A percentile compares a stretch with the other conserved stretches of the same genome.
Evolutionary conservation across 192 early-diverging fungal species (phyloP).

Genomic region (Globomyces pollinis-pini): DNA sequence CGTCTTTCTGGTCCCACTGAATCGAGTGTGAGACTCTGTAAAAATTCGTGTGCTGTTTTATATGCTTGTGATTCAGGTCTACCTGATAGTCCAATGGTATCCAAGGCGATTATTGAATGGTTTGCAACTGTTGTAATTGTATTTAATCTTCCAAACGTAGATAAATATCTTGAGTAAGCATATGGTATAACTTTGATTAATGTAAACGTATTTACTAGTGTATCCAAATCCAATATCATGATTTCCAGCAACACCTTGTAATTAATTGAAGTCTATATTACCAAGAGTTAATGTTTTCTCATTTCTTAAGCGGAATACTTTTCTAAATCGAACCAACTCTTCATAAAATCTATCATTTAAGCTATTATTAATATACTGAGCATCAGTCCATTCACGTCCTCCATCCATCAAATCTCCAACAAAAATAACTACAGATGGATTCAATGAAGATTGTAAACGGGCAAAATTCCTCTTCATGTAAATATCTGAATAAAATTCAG

Average conservation of each 20-base stretch:
- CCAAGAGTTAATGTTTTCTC: conserved; percentile 29
- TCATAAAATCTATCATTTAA: conserved; percentile 37
- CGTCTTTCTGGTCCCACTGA: conserved; percentile 16
- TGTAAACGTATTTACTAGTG: neutral
- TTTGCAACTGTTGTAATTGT: conserved; percentile 22
- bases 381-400: conserved; percentile 34
- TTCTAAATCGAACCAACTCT: conserved; percentile 47
- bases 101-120: conserved; percentile 64
- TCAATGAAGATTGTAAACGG: conserved; percentile 41
- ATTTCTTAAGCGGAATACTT: conserved; percentile 40
- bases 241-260: conserved; percentile 83
- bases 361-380: neutral
- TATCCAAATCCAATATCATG: conserved; percentile 79
- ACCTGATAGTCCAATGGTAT: conserved; percentile 66
- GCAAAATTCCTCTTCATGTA: conserved; percentile 78
- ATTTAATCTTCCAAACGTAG: conserved; percentile 32
- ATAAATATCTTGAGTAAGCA: conserved; percentile 30
- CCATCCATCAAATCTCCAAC: conserved; percentile 80
- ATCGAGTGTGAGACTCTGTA: conserved; percentile 17
- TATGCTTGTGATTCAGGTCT: conserved; percentile 26
- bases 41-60: conserved; percentile 42
- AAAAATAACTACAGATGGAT: conserved; percentile 62
- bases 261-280: too few species aligned
- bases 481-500: conserved; percentile 76
- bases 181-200: conserved; percentile 21